Evolutionary conservation across 2,329 filamentous ascomycete genomes (phyloP), one percentile per base, ranked within the genome.

Genomic region (Xylariaceae sp.): DNA sequence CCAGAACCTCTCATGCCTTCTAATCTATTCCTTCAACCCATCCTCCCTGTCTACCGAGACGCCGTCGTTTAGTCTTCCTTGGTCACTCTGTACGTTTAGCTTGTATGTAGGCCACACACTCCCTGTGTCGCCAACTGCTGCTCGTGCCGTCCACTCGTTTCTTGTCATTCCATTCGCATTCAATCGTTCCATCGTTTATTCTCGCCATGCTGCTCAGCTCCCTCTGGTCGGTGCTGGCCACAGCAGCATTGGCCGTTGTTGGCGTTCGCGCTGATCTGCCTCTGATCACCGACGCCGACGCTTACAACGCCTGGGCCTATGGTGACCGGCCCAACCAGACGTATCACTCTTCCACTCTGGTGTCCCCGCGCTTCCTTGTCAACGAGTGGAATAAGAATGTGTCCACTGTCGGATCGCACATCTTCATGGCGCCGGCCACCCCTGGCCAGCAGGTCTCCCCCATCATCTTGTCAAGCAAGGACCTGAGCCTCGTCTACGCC

Each of bases 401-500:
- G 17, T 56, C 63, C 4, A 61, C 56, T 2, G 37, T 50, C 13
- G 64, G 61, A 4, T 59, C 65, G 8, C 64, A 67, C 45, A 65
- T 68, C 44, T 68, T 67, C 51, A 56, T 68, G 57, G 48, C 61
- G 0, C 61, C 61, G 9, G 59, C 37, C 8, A 59, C 56, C 35
- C 57, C 58, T 0, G 55, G 39, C 15, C 61, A 66, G 49, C 49
- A 45, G 5, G 34, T 51, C 11, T 50, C 62, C 0, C 67, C 67
- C 17, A 64, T 71, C 45, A 69, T 71, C 47, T 54, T 70, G 13
- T 65, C 65, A 30, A 61, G 58, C 17, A 54, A 57, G 4, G 69
- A 69, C 15, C 55, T 67, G 54, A 68, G 67, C 41, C 59, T 70
- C 10, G 69, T 71, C 1, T 71, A 69, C 53, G 62, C 61, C 2